Percentiles rank a stretch among this genome's conserved stretches.
Evolutionary conservation across 139 green algal genomes (phyloP).

Genomic region (Closterium sp.): DNA sequence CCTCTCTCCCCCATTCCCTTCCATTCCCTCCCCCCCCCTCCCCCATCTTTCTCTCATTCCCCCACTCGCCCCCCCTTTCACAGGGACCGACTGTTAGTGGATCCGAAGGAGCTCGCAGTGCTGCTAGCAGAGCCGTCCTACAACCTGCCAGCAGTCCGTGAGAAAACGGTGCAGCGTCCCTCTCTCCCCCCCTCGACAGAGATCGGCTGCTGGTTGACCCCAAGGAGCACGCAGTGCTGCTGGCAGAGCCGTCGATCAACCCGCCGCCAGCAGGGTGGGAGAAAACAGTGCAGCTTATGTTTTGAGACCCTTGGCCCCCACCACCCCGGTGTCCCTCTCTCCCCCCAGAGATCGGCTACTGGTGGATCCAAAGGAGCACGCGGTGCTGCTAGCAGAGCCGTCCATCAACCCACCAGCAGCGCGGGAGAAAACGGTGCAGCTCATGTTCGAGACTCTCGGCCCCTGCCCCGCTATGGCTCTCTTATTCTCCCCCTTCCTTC

Average conservation of each 20-base stretch:
- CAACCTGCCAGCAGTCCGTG: slow-evolving; percentile 50
- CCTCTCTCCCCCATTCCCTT: too few species aligned
- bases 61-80: too few species aligned
- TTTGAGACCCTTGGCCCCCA: slow-evolving; percentile 80
- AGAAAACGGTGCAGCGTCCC: slow-evolving; percentile 65
- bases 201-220: slow-evolving; percentile 71
- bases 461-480: too few species aligned
- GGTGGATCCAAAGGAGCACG: slow-evolving; percentile 77
- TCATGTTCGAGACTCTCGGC: too few species aligned
- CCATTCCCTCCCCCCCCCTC: too few species aligned
- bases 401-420: slow-evolving; percentile 63
- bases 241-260: slow-evolving; percentile 82
- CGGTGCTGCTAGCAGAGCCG: slow-evolving; percentile 86
- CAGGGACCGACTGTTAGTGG: too few species aligned
- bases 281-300: slow-evolving; percentile 68
- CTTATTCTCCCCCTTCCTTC: too few species aligned
- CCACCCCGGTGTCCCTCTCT: too few species aligned
- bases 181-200: neutral
- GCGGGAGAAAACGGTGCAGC: slow-evolving; percentile 69
- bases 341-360: slow-evolving; percentile 59
- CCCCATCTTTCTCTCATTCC: too few species aligned
- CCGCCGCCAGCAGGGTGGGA: slow-evolving; percentile 68
- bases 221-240: slow-evolving; percentile 82
- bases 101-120: too few species aligned
- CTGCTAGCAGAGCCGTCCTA: too few species aligned